Evolutionary conservation across 2,329 filamentous ascomycete genomes (phyloP), one percentile per base, ranked within the genome.

Genomic region (Rutstroemia sp.): DNA sequence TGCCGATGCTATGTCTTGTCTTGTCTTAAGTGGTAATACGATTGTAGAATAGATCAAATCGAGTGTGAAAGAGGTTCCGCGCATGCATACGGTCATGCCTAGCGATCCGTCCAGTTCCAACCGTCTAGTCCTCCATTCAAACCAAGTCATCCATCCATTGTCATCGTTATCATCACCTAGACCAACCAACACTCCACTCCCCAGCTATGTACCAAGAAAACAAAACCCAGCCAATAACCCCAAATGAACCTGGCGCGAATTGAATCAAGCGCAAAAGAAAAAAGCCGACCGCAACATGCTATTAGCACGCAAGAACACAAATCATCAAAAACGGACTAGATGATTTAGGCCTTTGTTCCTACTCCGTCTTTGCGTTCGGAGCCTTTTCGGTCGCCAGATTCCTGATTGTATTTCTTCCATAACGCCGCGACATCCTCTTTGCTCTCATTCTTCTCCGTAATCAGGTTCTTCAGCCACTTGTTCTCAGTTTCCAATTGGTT

Each of bases 401-500:
- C 71, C 54, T 66, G 65, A 54, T 61, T 71, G 48, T 71, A 74
- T 55, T 73, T 71, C 58, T 70, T 69, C 63, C 71, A 73, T 56
- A 74, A 65, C 10, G 65, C 67, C 1, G 70, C 68, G 23, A 75
- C 68, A 56, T 75, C 73, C 19, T 70, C 70, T 58, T 73, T 72
- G 5, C 69, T 70, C 48, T 72, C 86, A 64, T 89, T 89, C 78
- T 92, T 92, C 71, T 92, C 88, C 51, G 88, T 87, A 48, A 92
- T 82, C 39, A 91, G 76, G 70, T 87, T 86, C 77, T 88, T 88
- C 61, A 91, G 73, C 87, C 87, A 90, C 69, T 87, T 86, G 73
- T 91, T 91, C 73, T 91, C 87, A 64, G 86, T 87, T 74, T 90
- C 86, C n/a, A 92, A 80, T 67, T 90, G 85, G 57, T 81, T 80